phyloP scores from a whole-genome alignment of 768 basidiomycete species.

The Pisolithus albus region DNA sequence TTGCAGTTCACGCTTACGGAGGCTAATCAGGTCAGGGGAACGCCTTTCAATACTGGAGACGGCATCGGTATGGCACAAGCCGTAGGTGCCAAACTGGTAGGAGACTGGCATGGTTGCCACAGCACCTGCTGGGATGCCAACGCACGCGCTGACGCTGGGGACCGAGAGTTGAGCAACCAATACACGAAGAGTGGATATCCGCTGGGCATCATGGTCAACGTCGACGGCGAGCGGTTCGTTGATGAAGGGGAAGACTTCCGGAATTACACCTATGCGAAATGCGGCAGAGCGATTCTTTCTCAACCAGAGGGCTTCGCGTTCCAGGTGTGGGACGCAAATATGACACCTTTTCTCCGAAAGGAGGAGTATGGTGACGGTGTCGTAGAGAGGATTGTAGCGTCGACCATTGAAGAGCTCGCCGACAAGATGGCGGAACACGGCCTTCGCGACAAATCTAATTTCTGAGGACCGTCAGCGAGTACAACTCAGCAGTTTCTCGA shows the following conservation, averaged over 20 bases:
- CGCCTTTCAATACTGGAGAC: slow-evolving; percentile 67
- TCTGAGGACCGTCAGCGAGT: slow-evolving; percentile 40
- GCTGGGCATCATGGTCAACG: slow-evolving; percentile 62
- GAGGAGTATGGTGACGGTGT: slow-evolving; percentile 64
- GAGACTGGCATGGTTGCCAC: slow-evolving; percentile 69
- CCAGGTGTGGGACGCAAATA: slow-evolving; percentile 56
- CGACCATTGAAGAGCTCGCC: slow-evolving; percentile 44
- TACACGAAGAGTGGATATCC: slow-evolving; percentile 73
- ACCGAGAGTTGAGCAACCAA: slow-evolving; percentile 57
- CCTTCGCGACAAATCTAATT: slow-evolving; percentile 37
- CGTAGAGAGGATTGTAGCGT: slow-evolving; percentile 47
- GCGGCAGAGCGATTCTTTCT: slow-evolving; percentile 50
- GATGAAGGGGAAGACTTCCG: slow-evolving; percentile 69
- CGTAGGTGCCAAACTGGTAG: slow-evolving; percentile 47
- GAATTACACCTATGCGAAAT: slow-evolving; percentile 69
- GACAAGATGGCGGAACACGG: slow-evolving; percentile 40
- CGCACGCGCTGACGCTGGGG: slow-evolving; percentile 43
- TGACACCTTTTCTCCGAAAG: slow-evolving; percentile 37
- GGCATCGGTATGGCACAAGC: slow-evolving; percentile 47
- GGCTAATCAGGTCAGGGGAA: slow-evolving; percentile 50
- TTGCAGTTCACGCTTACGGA: not conserved
- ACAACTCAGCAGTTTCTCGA: slow-evolving; percentile 42
- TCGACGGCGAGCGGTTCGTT: slow-evolving; percentile 52
- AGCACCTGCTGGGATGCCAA: slow-evolving; percentile 68
- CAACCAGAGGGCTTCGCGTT: slow-evolving; percentile 58